Conservation (phyloP, 805 yeast species). For the Candida taoyuanica region DNA sequence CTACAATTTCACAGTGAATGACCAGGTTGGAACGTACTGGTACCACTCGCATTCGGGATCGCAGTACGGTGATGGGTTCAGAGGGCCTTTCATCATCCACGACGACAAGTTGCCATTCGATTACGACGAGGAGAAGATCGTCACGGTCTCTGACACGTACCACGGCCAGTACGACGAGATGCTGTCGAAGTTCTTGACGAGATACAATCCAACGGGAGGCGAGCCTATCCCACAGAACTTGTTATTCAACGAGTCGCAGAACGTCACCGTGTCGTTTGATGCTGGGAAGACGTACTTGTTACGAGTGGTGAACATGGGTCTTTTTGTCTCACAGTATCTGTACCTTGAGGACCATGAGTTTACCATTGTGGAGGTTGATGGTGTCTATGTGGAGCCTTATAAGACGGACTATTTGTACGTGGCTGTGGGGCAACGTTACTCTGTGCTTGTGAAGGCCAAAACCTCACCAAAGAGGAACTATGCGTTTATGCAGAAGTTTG, state of each 20-base stretch:
- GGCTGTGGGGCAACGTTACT: constrained; percentile 79
- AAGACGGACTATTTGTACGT: constrained; percentile 52
- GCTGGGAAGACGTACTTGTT: constrained; percentile 59
- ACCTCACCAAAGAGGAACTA: constrained; percentile 40
- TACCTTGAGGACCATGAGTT: constrained; percentile 68
- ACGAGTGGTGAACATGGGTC: constrained; percentile 62
- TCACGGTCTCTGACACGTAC: constrained; percentile 61
- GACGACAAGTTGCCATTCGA: constrained; percentile 47
- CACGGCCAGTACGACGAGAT: constrained; percentile 48
- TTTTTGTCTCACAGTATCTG: constrained; percentile 70
- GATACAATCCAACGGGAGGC: constrained; percentile 80
- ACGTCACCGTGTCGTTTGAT: constrained; percentile 49
- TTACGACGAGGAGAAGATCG: constrained; percentile 57
- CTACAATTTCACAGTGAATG: constrained; percentile 64
- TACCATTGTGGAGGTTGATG: constrained; percentile 71
- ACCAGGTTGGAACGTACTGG: constrained; percentile 79
- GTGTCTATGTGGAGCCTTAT: constrained; percentile 58
- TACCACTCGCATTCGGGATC: constrained; percentile 76
- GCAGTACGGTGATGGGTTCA: constrained; percentile 74
- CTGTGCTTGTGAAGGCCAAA: constrained; percentile 62
- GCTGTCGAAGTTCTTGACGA: constrained; percentile 44
- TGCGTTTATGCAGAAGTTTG: constrained; percentile 58
- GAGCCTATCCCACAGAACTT: constrained; percentile 73
- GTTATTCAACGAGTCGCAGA: constrained; percentile 60
- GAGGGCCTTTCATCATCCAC: constrained; percentile 64